Percentiles rank a stretch among this genome's conserved stretches.
Evolutionary conservation across 2,329 filamentous ascomycete species (phyloP).

Genomic region (Hypomyces rosellus): DNA sequence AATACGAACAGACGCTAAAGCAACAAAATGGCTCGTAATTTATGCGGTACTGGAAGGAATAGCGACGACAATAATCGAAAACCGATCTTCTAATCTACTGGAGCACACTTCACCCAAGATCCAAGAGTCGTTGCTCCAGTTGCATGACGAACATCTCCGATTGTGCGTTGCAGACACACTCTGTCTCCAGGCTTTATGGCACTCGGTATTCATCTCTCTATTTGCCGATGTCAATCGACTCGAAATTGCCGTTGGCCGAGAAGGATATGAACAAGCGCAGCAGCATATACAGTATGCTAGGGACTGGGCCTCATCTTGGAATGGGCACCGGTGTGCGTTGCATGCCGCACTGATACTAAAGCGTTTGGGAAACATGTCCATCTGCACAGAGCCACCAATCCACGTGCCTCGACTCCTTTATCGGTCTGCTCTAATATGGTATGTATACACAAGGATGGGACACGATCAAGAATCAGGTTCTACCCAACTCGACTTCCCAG

Average conservation of each 20-base stretch:
- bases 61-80: neutral
- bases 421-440: too few relatives aligned
- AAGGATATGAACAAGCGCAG: neutral
- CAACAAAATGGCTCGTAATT: too few relatives aligned
- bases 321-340: neutral
- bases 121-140: too few relatives aligned
- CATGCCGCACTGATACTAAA: conserved; percentile 6
- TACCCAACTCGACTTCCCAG: too few relatives aligned
- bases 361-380: conserved; percentile 2
- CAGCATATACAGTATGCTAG: too few relatives aligned
- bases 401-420: neutral
- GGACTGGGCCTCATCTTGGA: neutral
- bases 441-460: too few relatives aligned
- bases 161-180: neutral
- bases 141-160: too few relatives aligned
- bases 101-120: too few relatives aligned
- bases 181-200: conserved; percentile 7
- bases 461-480: too few relatives aligned
- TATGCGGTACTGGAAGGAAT: too few relatives aligned
- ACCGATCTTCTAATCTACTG: too few relatives aligned
- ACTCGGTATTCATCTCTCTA: conserved; percentile 5
- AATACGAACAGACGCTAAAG: too few relatives aligned
- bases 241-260: conserved; percentile 4
- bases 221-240: conserved; percentile 2
- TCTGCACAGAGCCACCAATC: conserved; percentile 4